Evolutionary conservation across 1,139 yeast species (phyloP), one percentile per base, ranked within the genome.

Genomic region (Entelexis paramagnoliae): DNA sequence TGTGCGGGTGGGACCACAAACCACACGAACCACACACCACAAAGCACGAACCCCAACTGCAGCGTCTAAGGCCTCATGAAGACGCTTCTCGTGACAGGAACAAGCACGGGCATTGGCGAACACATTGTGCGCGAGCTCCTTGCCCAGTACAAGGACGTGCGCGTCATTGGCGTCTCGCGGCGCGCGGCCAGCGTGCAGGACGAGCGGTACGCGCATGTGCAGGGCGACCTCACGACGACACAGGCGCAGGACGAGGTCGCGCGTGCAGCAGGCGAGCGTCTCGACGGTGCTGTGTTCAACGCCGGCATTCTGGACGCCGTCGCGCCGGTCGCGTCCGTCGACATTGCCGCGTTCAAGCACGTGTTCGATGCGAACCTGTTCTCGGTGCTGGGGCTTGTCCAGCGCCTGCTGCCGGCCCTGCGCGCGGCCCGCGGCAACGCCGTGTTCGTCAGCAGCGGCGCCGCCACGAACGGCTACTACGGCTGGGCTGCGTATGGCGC

Each of bases 271-370:
- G 81, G 76, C 62, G 20, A 28, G 13, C 69, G 72, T 32, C 68
- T 91, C 44, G 80, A 84, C 61, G 79, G 91, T 0, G 66, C 87
- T 7, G 75, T 91, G 45, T 81, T 88, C 54, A 89, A 91, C 68
- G 97, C 97, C 2, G 97, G 96, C 2, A 79, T 82, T 0, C 69
- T 91, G 55, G 89, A 80, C 26, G 96, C 96, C 0, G 95, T 89
- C 4, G 76, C 76, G 8, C 68, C 73, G 26, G 66, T 87, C 39
- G 80, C 62, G 19, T 63, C 65, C 40, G 74, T 80, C 7, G 69
- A 76, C 24, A 64, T 81, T 2, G 67, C 63, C 2, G 73, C 69
- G 26, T 85, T 96, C 93, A 78, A 74, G 58, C 63, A 64, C 46
- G 72, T 82, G 33, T 89, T 77, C 62, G 88, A 88, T 49, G 70